A percentile compares a stretch with the other conserved stretches of the same genome.
Evolutionary conservation across 2,329 filamentous ascomycete species (phyloP).

Genomic region (Neonectria magnoliae): DNA sequence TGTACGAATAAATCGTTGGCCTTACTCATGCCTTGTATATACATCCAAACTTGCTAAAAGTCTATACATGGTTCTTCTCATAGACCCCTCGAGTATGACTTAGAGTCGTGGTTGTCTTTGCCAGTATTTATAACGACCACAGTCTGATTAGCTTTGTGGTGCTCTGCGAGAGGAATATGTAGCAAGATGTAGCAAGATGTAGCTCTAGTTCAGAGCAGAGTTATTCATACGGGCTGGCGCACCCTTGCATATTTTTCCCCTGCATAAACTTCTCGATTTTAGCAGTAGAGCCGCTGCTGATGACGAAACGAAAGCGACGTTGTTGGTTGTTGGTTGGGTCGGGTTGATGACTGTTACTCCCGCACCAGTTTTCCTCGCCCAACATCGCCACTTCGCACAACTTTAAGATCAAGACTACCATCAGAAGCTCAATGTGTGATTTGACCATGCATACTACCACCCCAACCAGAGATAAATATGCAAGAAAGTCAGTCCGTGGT

Average conservation of each 20-base stretch:
- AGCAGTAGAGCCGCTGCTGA: constrained; percentile 9
- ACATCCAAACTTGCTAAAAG: too few relatives aligned
- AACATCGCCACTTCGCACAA: constrained; percentile 32
- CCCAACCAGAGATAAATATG: constrained; percentile 57
- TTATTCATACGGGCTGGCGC: neutral
- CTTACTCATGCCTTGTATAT: neutral
- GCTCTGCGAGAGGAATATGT: neutral
- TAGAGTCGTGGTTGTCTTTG: neutral
- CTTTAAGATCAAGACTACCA: constrained; percentile 59
- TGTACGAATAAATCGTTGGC: neutral
- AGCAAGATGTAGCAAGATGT: constrained; percentile 19
- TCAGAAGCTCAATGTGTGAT: constrained; percentile 63
- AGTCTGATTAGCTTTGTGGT: neutral
- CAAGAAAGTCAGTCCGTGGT: constrained; percentile 21
- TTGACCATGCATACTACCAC: constrained; percentile 63
- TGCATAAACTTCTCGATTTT: neutral
- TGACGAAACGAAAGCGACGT: constrained; percentile 23
- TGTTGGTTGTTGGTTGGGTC: constrained; percentile 20
- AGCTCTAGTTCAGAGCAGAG: constrained; percentile 20
- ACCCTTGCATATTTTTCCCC: constrained; percentile 22
- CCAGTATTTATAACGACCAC: neutral
- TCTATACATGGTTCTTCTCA: neutral
- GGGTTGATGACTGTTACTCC: constrained; percentile 18
- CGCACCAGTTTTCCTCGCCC: constrained; percentile 19
- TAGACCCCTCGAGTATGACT: neutral